Percentiles rank a stretch among this genome's conserved stretches.
Evolutionary conservation across 2,329 filamentous ascomycete genomes (phyloP).

Genomic region (Colletotrichum spaethianum): DNA sequence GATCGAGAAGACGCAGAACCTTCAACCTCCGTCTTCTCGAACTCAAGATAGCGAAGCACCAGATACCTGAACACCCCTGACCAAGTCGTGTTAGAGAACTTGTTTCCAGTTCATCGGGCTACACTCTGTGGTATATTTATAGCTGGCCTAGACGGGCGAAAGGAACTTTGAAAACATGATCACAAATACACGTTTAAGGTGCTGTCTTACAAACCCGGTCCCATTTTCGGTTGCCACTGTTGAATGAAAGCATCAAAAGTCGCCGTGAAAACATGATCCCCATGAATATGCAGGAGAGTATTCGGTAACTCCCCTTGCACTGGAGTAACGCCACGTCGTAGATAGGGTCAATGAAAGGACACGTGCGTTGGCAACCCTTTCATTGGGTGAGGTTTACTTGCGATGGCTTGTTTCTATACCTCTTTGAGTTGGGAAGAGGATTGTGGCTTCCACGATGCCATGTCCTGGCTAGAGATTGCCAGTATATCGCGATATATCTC

Average conservation of each 20-base stretch:
- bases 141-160: not conserved
- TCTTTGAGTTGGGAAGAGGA: not conserved
- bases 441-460: not conserved
- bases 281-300: not conserved
- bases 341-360: not conserved
- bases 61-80: too few species aligned
- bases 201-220: too few species aligned
- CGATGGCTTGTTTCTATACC: not conserved
- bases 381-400: not conserved
- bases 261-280: not conserved
- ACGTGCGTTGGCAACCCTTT: not conserved
- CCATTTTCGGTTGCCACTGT: not conserved
- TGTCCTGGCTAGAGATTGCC: not conserved
- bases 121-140: too few species aligned
- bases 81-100: too few species aligned
- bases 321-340: not conserved
- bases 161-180: not conserved
- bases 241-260: not conserved
- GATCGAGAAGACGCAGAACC: slow-evolving; percentile 35
- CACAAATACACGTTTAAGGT: too few species aligned
- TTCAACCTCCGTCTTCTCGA: not conserved
- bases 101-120: not conserved
- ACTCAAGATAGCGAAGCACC: not conserved
- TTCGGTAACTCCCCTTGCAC: not conserved
- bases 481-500: not conserved